Evolutionary conservation across 192 early-diverging fungal species (phyloP).

Genomic region (Haplosporangium gracile): DNA sequence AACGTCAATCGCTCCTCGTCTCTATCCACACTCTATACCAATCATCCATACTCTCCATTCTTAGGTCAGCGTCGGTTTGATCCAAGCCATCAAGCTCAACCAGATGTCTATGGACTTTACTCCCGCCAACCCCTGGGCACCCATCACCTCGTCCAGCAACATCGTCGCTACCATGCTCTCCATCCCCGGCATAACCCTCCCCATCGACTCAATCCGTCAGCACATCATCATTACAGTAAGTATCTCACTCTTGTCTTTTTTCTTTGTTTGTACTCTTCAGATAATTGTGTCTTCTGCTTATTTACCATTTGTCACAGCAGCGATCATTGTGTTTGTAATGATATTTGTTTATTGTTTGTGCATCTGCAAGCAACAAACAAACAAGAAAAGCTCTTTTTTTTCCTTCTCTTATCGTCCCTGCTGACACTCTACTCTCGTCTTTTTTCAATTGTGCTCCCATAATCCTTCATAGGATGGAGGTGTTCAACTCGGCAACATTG

Average conservation of each 20-base stretch:
- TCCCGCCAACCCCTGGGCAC: slow-evolving; percentile 46
- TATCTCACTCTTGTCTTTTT: background rate
- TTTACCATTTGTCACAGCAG: too few relatives aligned
- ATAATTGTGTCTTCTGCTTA: background rate
- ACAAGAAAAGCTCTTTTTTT: too few relatives aligned
- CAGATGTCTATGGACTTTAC: slow-evolving; percentile 61
- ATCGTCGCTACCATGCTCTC: slow-evolving; percentile 47
- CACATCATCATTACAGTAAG: slow-evolving; percentile 23
- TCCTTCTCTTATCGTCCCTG: background rate
- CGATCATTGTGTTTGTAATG: too few relatives aligned
- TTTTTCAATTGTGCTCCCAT: background rate
- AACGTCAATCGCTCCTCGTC: background rate
- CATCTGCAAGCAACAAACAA: too few relatives aligned
- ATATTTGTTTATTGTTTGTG: too few relatives aligned
- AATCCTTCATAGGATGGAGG: background rate
- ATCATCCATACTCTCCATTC: background rate
- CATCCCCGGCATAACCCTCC: slow-evolving; percentile 26
- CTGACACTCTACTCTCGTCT: too few relatives aligned
- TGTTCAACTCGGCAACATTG: slow-evolving; percentile 14
- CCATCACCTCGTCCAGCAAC: slow-evolving; percentile 49
- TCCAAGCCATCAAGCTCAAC: slow-evolving; percentile 45
- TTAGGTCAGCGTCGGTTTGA: slow-evolving; percentile 30
- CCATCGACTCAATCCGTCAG: slow-evolving; percentile 14
- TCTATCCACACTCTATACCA: too few relatives aligned
- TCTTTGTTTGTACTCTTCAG: background rate